Base-by-base conservation (phyloP, 1,139 yeast species). In the Candida dubliniensis region DNA sequence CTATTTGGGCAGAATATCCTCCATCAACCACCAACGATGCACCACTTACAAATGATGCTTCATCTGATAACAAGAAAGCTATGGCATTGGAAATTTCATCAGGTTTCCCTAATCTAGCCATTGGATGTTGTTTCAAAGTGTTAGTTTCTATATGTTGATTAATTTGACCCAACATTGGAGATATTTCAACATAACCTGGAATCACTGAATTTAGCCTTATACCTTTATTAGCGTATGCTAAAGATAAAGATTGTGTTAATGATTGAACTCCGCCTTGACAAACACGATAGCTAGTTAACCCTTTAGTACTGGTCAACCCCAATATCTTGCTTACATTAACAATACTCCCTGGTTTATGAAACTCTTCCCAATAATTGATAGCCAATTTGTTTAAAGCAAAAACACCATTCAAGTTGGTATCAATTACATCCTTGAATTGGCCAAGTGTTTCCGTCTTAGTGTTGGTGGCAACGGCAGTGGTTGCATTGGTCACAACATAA, bases 401-500 rank as follows among this genome's bases (percentile, higher is more conserved):
- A 26, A 84, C 87, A 24, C 93, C 90, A 57, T 81, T 82, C 52
- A 87, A 68, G 57, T 87, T 90, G 50, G 83, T 72, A 60, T 85
- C 81, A 49, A 87, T 71, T 44, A 86, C 82, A 57, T 76, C 77
- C 52, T 81, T 68, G 88, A 89, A 87, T 51, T 52, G 51, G 9
- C 79, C 79, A 63, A 63, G 65, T 2, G 53, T 60, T 36, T 71
- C 73, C 3, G 31, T 10, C 7, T n/a, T 27, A 49, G n/a, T n/a
- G n/a, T 73, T 71, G 13, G 73, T 77, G 43, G 85, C 89, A 46
- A 81, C 71, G 29, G 91, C 96, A 14, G 80, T 79, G 31, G 82
- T 76, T 23, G 96, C 96, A 63, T 89, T 89, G 57, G 96, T 93
- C 31, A 89, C 95, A 58, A 87, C 83, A 31, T 84, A 74, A 59